These are phyloP conservation scores for Cercospora sp. DNA, from an alignment of 2,329 filamentous ascomycete species.

Conservation along the genomic window DNA sequence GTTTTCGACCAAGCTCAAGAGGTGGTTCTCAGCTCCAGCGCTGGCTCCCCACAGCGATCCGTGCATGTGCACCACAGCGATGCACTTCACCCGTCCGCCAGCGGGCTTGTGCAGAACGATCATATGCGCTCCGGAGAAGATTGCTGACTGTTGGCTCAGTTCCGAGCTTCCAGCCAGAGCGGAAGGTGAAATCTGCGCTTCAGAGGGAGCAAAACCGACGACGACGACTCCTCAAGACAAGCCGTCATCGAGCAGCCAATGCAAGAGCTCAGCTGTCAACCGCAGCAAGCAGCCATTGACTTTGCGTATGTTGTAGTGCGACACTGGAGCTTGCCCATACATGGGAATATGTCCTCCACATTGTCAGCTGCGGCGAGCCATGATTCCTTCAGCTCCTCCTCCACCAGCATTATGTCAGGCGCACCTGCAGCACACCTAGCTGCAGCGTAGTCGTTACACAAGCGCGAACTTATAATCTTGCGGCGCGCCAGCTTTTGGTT, in stretches of 20 bases:
- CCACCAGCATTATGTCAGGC: background rate
- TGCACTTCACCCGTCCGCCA: background rate
- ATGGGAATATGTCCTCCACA: no score
- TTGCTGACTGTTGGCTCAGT: background rate
- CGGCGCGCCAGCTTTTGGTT: background rate
- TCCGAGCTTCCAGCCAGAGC: background rate
- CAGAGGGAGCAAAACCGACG: no score
- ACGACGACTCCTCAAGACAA: no score
- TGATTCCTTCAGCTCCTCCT: background rate
- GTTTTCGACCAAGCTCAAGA: background rate
- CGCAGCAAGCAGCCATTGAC: background rate
- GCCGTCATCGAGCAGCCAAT: background rate
- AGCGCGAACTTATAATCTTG: background rate
- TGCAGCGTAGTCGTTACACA: background rate
- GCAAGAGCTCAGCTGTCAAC: background rate
- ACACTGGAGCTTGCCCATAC: background rate
- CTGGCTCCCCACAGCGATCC: background rate
- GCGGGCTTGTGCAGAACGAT: background rate
- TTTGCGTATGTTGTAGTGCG: background rate
- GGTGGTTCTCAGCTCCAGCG: background rate
- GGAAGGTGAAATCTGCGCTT: background rate
- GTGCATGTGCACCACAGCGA: background rate
- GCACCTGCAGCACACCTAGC: background rate
- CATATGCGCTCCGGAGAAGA: background rate
- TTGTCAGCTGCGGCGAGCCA: background rate